phyloP scores from a whole-genome alignment of 768 basidiomycete genomes.

The Suillus cothurnatus region DNA sequence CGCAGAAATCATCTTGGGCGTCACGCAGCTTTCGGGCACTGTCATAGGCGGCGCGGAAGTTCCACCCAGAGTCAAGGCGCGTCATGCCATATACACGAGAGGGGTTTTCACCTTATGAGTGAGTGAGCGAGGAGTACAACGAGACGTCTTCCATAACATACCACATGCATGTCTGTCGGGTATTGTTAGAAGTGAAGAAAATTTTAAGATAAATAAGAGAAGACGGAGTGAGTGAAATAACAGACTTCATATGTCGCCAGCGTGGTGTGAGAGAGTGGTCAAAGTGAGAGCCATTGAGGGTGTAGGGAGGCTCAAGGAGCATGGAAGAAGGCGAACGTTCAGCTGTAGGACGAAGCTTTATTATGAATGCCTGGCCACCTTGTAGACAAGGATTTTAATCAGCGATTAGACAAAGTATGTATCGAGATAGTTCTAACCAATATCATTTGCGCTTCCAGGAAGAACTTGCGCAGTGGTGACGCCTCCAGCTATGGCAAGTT shows the following conservation, averaged over 20 bases:
- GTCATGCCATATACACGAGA: conserved; percentile 44
- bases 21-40: conserved; percentile 69
- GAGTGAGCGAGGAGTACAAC: neutral
- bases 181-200: neutral
- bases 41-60: conserved; percentile 77
- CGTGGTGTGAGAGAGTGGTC: conserved; percentile 22
- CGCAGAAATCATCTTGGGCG: conserved; percentile 73
- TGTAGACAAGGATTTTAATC: conserved; percentile 3
- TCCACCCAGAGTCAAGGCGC: conserved; percentile 81
- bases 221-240: neutral
- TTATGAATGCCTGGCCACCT: conserved; percentile 54
- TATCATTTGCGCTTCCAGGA: conserved; percentile 44
- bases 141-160: conserved; percentile 27
- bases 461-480: conserved; percentile 50
- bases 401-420: neutral
- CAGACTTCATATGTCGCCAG: conserved; percentile 34
- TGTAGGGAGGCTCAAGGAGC: conserved; percentile 53
- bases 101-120: conserved; percentile 33
- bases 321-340: conserved; percentile 49
- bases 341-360: conserved; percentile 51
- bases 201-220: neutral
- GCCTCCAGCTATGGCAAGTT: conserved; percentile 45
- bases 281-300: conserved; percentile 31
- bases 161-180: conserved; percentile 42
- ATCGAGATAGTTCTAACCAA: conserved; percentile 24